A percentile compares a stretch with the other conserved stretches of the same genome.
phyloP scores from a whole-genome alignment of 208 protist genomes.

The Leishmania turanica region DNA sequence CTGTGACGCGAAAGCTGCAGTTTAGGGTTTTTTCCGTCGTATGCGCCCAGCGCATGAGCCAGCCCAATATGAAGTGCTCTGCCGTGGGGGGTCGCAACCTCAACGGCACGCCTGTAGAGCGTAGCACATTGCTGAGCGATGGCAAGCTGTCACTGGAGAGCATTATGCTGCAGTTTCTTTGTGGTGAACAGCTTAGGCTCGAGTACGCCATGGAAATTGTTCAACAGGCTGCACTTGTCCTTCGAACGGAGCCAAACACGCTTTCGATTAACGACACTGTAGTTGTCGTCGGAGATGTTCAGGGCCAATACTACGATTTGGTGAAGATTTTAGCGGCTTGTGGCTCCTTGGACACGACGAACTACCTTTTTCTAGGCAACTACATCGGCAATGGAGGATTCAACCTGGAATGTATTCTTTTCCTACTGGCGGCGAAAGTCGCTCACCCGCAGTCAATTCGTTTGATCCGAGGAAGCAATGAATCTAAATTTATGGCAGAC shows the following conservation, averaged over 20 bases:
- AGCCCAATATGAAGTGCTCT: not conserved
- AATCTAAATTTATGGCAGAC: constrained; percentile 86
- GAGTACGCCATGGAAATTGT: constrained; percentile 63
- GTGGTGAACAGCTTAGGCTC: constrained; percentile 43
- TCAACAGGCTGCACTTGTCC: constrained; percentile 50
- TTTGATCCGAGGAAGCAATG: constrained; percentile 94
- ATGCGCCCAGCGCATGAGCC: constrained; percentile 1
- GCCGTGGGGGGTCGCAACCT: not conserved
- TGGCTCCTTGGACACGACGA: constrained; percentile 75
- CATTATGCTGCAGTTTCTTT: constrained; percentile 74
- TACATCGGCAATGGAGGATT: constrained; percentile 98
- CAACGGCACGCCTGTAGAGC: not conserved
- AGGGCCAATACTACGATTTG: constrained; percentile 95
- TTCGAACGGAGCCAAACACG: constrained; percentile 65
- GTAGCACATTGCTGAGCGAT: not conserved
- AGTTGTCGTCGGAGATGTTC: constrained; percentile 94
- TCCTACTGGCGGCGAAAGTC: constrained; percentile 97
- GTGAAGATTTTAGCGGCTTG: constrained; percentile 80
- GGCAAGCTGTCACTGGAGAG: constrained; percentile 22
- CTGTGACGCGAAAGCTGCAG: not conserved
- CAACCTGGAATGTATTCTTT: constrained; percentile 96
- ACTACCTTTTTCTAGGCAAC: constrained; percentile 99
- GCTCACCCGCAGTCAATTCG: constrained; percentile 86
- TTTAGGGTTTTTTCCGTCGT: not conserved
- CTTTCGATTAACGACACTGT: constrained; percentile 59